Conservation (phyloP, 805 yeast species). For the Myxozyma nipponensis region DNA sequence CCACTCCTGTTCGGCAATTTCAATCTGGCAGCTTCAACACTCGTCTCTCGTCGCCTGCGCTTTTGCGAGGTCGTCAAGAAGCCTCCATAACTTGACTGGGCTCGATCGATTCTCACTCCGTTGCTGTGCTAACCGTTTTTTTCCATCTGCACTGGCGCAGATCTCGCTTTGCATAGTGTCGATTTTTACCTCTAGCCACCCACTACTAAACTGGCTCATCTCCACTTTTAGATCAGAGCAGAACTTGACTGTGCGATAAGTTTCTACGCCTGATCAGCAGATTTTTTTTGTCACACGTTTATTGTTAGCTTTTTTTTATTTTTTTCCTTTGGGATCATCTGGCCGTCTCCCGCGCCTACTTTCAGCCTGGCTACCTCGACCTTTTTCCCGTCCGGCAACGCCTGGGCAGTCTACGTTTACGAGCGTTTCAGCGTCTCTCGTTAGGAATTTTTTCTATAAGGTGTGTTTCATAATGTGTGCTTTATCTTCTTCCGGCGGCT, state of each 20-base stretch:
- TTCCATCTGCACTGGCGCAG: too few species aligned
- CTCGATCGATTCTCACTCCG: too few species aligned
- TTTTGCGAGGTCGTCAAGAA: conserved; percentile 31
- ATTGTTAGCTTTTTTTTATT: neutral
- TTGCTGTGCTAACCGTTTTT: too few species aligned
- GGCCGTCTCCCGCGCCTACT: conserved; percentile 1
- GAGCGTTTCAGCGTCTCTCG: too few species aligned
- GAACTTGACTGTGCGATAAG: too few species aligned
- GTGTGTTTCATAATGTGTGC: too few species aligned
- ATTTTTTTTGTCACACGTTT: neutral
- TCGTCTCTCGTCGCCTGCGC: conserved; percentile 27
- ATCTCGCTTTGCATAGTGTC: too few species aligned
- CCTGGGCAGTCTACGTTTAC: conserved; percentile 24
- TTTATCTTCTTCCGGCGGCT: neutral
- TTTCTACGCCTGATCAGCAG: too few species aligned
- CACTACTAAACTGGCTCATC: too few species aligned
- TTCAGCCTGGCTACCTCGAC: conserved; percentile 18
- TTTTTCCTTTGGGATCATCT: neutral
- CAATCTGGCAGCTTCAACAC: conserved; percentile 30
- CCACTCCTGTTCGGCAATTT: conserved; percentile 1
- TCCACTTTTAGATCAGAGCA: too few species aligned
- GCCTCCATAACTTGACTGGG: conserved; percentile 32
- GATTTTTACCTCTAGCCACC: too few species aligned
- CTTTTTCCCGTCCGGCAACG: conserved; percentile 13
- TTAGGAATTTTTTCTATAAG: too few species aligned